These are phyloP conservation scores for Venturia aucupariae DNA, from an alignment of 2,329 filamentous ascomycete genomes.

Conservation along the genomic window DNA sequence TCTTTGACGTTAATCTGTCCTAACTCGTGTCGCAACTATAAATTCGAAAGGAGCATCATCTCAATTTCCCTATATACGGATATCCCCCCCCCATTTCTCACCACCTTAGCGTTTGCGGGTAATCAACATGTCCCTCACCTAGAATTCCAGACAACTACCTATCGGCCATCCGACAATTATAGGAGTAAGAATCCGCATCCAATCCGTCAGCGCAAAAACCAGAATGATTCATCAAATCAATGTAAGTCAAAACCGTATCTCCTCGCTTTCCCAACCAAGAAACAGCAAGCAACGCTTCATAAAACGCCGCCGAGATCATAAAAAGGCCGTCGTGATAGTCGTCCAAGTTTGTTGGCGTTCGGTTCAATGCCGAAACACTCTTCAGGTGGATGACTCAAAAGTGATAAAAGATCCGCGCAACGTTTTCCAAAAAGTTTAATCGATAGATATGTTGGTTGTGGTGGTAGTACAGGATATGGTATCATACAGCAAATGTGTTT, in stretches of 20 bases:
- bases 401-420: not conserved
- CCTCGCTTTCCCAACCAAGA: not conserved
- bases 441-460: not conserved
- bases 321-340: not conserved
- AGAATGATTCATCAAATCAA: not conserved
- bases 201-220: not conserved
- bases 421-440: not conserved
- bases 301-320: not conserved
- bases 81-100: not conserved
- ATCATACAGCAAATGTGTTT: not conserved
- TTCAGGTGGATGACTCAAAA: not conserved
- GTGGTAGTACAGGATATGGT: not conserved
- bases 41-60: not conserved
- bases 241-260: not conserved
- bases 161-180: not conserved
- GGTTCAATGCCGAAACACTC: not conserved
- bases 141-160: not conserved
- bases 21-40: too few relatives aligned
- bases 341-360: not conserved
- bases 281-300: not conserved
- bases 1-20: too few relatives aligned
- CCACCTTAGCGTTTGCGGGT: not conserved
- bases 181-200: not conserved
- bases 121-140: not conserved
- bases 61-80: not conserved